Conservation (phyloP, 2,329 filamentous ascomycete genomes). For the Sporothrix phasma region DNA sequence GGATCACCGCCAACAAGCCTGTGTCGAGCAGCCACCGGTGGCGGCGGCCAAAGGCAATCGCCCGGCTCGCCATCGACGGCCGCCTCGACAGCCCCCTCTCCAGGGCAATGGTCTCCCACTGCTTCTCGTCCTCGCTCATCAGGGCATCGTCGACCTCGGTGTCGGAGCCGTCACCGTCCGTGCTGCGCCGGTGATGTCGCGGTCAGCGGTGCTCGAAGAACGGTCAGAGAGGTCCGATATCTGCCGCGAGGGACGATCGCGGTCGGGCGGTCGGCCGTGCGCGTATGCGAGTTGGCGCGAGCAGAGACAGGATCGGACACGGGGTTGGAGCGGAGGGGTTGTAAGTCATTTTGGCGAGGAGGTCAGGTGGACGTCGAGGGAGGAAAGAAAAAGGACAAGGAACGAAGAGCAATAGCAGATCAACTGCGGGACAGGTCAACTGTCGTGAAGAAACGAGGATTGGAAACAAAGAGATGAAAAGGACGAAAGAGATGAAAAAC, state of each 20-base stretch:
- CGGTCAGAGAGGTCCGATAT: background rate
- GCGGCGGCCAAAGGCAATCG: conserved; percentile 15
- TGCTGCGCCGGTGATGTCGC: background rate
- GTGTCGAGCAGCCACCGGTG: conserved; percentile 28
- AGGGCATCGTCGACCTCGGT: conserved; percentile 30
- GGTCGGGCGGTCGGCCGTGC: background rate
- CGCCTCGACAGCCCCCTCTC: conserved; percentile 8
- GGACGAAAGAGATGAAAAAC: background rate
- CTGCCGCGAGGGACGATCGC: background rate
- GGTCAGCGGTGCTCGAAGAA: background rate
- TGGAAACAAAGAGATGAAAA: background rate
- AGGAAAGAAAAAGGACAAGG: background rate
- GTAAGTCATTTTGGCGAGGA: too few species aligned
- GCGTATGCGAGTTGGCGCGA: background rate
- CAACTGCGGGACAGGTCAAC: background rate
- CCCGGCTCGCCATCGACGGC: background rate
- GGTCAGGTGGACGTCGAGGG: background rate
- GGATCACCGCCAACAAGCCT: conserved; percentile 25
- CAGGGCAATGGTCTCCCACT: conserved; percentile 20
- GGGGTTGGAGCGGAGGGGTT: too few species aligned
- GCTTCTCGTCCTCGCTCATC: conserved; percentile 25
- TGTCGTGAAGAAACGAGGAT: background rate
- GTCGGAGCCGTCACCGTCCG: conserved; percentile 19
- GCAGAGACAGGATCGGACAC: conserved; percentile 14
- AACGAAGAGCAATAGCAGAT: background rate